These are phyloP conservation scores for Colletotrichum navitas DNA, from an alignment of 2,329 filamentous ascomycete species.

Conservation along the genomic window DNA sequence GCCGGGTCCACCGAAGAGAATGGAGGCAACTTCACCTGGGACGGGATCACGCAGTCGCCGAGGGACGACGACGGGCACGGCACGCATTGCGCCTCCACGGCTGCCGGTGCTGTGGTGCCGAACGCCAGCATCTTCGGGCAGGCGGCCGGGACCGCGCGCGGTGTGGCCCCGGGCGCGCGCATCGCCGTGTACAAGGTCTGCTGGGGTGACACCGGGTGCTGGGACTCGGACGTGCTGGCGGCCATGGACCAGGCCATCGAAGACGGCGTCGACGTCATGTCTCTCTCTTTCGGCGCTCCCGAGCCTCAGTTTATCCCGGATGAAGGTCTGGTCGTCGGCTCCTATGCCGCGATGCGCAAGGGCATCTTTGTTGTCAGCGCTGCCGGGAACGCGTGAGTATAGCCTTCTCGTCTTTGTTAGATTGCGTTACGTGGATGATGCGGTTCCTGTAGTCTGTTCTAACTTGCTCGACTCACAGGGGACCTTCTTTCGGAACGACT, in stretches of 20 bases:
- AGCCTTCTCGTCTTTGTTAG: no score
- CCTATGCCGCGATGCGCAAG: slow-evolving; percentile 17
- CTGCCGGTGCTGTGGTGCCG: slow-evolving; percentile 10
- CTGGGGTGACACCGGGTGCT: slow-evolving; percentile 10
- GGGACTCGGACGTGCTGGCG: slow-evolving; percentile 24
- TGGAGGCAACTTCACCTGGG: slow-evolving; percentile 14
- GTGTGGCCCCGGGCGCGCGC: slow-evolving; percentile 23
- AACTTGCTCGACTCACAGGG: not conserved
- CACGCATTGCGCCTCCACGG: slow-evolving; percentile 28
- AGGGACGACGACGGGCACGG: slow-evolving; percentile 27
- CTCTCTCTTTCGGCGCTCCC: slow-evolving; percentile 15
- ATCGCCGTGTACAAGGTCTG: slow-evolving; percentile 34
- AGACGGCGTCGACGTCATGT: slow-evolving; percentile 33
- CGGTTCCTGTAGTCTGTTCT: not conserved
- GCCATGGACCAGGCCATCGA: slow-evolving; percentile 32
- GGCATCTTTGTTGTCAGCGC: slow-evolving; percentile 20
- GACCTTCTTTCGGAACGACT: not conserved
- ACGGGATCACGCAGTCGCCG: slow-evolving; percentile 10
- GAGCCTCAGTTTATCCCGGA: not conserved
- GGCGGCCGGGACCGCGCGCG: slow-evolving; percentile 30
- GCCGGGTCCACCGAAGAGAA: not conserved
- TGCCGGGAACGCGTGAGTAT: slow-evolving; percentile 13
- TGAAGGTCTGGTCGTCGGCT: not conserved
- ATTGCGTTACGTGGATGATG: not conserved
- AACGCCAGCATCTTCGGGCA: slow-evolving; percentile 21